phyloP scores from a whole-genome alignment of 345 rosid species.

The Atalantia buxifolia region DNA sequence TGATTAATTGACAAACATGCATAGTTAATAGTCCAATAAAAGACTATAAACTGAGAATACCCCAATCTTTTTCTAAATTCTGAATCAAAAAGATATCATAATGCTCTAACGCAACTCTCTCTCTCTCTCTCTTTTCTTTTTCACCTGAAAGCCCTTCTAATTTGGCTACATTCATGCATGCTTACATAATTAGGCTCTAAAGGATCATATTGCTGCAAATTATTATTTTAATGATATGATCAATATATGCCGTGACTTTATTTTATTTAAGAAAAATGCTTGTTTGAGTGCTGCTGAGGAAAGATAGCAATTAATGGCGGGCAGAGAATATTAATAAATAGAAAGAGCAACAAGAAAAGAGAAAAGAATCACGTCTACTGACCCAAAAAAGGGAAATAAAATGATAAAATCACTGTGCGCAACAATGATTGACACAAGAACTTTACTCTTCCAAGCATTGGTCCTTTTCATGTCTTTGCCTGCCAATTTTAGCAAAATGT shows the following conservation, averaged over 20 bases:
- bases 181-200: not conserved
- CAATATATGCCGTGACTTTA: not conserved
- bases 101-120: too few species aligned
- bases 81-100: too few species aligned
- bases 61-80: too few species aligned
- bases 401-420: not conserved
- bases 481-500: conserved; percentile 15
- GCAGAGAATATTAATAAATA: conserved; percentile 28
- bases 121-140: too few species aligned
- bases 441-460: conserved; percentile 11
- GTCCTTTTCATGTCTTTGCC: conserved; percentile 23
- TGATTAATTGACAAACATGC: too few species aligned
- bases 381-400: conserved; percentile 19
- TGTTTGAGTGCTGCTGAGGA: not conserved
- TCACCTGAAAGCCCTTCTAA: too few species aligned
- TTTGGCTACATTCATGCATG: not conserved
- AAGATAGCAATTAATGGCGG: conserved; percentile 9
- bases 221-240: too few species aligned
- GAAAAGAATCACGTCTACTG: conserved; percentile 16
- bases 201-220: not conserved
- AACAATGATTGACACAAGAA: conserved; percentile 32
- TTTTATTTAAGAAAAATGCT: not conserved
- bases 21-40: too few species aligned
- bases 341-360: not conserved
- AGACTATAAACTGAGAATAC: too few species aligned